phyloP scores from a whole-genome alignment of 73 alveolate genomes.

The Effrenium voratum region DNA sequence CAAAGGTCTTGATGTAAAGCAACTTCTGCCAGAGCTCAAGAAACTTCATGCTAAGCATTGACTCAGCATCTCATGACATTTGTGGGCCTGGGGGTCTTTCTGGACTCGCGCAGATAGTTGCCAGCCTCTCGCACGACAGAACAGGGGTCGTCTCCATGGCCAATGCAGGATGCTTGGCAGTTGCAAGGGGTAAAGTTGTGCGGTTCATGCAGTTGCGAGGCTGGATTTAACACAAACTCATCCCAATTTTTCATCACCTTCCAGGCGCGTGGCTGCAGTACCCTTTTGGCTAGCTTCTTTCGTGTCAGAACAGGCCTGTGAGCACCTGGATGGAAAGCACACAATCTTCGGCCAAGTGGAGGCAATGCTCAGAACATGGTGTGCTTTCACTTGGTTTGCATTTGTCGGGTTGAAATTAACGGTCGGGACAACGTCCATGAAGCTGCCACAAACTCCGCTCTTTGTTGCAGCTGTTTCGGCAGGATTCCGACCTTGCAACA shows the following conservation, averaged over 20 bases:
- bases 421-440: background rate
- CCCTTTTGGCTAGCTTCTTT: background rate
- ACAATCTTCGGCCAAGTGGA: conserved; percentile 77
- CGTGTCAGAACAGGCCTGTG: conserved; percentile 28
- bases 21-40: no score
- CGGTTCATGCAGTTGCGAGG: background rate
- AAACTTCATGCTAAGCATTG: no score
- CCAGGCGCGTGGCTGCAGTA: background rate
- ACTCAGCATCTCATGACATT: no score
- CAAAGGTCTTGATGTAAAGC: no score
- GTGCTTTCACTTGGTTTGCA: background rate
- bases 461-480: background rate
- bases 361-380: background rate
- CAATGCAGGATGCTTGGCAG: background rate
- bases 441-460: background rate
- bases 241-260: conserved; percentile 67
- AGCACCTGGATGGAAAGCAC: conserved; percentile 73
- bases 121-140: conserved; percentile 71
- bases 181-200: background rate
- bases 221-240: conserved; percentile 62
- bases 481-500: conserved; percentile 59
- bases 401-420: background rate
- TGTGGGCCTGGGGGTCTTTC: no score
- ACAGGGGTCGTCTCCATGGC: conserved; percentile 70
- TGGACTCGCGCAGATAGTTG: conserved; percentile 38